Evolutionary conservation across 2,329 filamentous ascomycete genomes (phyloP), one percentile per base, ranked within the genome.

Genomic region (Daldinia sp.): DNA sequence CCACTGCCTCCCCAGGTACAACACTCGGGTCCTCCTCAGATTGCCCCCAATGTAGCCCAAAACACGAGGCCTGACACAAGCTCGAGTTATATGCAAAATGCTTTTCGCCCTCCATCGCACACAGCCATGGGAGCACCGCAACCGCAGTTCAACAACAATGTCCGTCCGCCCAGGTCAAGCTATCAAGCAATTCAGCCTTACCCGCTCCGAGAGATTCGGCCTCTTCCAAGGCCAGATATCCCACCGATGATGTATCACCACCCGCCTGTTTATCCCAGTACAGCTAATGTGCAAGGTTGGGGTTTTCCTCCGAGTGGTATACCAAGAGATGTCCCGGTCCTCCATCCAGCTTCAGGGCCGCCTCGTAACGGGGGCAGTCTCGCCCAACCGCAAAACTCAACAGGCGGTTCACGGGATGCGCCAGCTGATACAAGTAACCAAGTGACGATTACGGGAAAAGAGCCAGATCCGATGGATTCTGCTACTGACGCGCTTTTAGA

Each of bases 401-500:
- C 9, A 37, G 27, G 9, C 11, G 25, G 10, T 8, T 8, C 23
- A n/a, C 32, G 34, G 5, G 51, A 25, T 39, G 4, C 41, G 27
- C 39, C 10, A 27, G 27, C 37, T 4, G 19, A 32, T 19, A 15
- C 21, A 48, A 30, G 49, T 27, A 51, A 21, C n/a, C 25, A 59
- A 45, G 15, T 34, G 21, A 21, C 23, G 21, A 34, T n/a, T 41
- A 39, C 45, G 7, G 63, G 58, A 39, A 56, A 51, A 4, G 64
- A 64, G n/a, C 25, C 17, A 47, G 55, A 64, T 13, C 52, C 63
- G 3, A 58, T 63, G 34, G 66, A 67, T 19, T 64, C 59, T 19
- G 35, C 58, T 19, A 71, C 71, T 1, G 72, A 74, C 48, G 62
- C 70, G 32, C 71, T 74, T 35, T 54, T 74, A 25, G 64, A 73